Percentiles rank a stretch among this genome's conserved stretches.
These are phyloP conservation scores for Conticribra guillardii DNA, from an alignment of 108 stramenopile species.

Conservation along the genomic window DNA sequence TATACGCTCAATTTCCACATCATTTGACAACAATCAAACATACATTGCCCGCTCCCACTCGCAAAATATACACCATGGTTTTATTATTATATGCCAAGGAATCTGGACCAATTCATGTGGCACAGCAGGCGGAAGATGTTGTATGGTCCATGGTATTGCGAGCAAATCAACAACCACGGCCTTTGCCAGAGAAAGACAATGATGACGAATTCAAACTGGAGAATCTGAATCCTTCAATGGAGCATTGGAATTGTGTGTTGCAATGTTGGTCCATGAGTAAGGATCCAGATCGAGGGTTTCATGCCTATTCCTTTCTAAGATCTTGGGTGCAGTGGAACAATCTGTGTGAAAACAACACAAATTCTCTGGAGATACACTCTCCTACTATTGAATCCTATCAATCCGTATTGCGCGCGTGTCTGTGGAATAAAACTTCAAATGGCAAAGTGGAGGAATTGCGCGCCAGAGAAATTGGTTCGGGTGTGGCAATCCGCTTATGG, in stretches of 20 bases:
- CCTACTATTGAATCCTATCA: conserved; percentile 20
- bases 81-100: conserved; percentile 31
- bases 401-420: conserved; percentile 18
- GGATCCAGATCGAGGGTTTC: conserved; percentile 35
- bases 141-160: conserved; percentile 43
- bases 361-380: not conserved
- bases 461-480: conserved; percentile 27
- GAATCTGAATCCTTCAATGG: conserved; percentile 18
- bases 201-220: not conserved
- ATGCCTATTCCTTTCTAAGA: conserved; percentile 23
- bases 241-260: conserved; percentile 47
- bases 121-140: conserved; percentile 41
- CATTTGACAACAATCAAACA: conserved; percentile 19
- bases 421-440: not conserved
- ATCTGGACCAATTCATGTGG: conserved; percentile 15
- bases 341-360: not conserved
- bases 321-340: conserved; percentile 39
- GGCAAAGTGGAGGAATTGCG: conserved; percentile 2
- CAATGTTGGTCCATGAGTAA: conserved; percentile 40
- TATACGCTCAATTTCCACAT: not conserved
- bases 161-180: conserved; percentile 1
- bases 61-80: conserved; percentile 41
- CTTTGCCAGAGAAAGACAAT: not conserved
- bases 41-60: conserved; percentile 19
- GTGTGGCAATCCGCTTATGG: conserved; percentile 30